Evolutionary conservation across 225 moss, liverwort and hornwort genomes (phyloP).

Genomic region (Physcomitrium patens): DNA sequence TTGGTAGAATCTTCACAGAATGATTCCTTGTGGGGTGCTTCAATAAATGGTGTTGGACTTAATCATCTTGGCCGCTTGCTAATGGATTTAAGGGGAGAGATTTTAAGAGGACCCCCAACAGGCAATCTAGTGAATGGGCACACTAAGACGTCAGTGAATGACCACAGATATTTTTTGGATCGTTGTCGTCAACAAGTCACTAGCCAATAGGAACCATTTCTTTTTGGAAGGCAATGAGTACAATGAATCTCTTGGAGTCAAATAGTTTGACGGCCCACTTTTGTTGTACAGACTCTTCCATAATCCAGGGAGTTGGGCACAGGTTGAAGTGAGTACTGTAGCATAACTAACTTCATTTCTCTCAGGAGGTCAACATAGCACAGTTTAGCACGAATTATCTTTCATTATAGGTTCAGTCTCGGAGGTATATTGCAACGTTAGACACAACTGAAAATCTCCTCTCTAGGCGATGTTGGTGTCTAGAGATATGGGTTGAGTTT

Average conservation of each 20-base stretch:
- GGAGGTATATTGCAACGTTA: constrained; percentile 28
- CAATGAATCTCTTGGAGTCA: constrained; percentile 18
- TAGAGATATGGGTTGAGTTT: constrained; percentile 4
- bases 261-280: constrained; percentile 18
- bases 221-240: background rate
- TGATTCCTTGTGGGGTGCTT: constrained; percentile 54
- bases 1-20: constrained; percentile 53
- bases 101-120: constrained; percentile 29
- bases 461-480: constrained; percentile 9
- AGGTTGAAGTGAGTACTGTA: constrained; percentile 15
- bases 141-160: constrained; percentile 23
- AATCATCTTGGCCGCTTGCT: constrained; percentile 60
- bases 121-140: constrained; percentile 28
- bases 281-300: constrained; percentile 37
- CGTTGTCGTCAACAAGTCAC: constrained; percentile 40
- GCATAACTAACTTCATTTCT: background rate
- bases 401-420: constrained; percentile 11
- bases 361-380: constrained; percentile 5
- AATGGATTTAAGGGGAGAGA: constrained; percentile 53
- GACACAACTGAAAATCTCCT: background rate
- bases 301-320: constrained; percentile 26
- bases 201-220: constrained; percentile 34
- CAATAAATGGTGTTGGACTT: constrained; percentile 44
- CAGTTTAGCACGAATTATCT: background rate
- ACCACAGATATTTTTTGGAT: constrained; percentile 26